Evolutionary conservation across 352 stramenopile genomes (phyloP), one percentile per base, ranked within the genome.

Genomic region (Elongisporangium undulatum): DNA sequence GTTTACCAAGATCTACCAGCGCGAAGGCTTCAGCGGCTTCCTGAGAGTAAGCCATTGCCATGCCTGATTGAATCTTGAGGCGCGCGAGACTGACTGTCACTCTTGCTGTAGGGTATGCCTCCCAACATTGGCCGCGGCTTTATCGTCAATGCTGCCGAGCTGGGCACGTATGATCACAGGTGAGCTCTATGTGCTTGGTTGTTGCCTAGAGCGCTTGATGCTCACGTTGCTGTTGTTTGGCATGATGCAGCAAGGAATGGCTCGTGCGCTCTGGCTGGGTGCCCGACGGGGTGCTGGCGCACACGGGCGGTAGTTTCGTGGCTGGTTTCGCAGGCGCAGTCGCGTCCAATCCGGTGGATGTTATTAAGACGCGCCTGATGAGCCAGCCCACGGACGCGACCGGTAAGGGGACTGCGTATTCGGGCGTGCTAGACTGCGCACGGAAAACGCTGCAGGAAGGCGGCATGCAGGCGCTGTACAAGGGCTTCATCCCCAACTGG

Each of bases 81-180:
- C 26, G 22, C 13, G 12, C 50, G 17, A 20, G 12, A 23, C 17
- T 58, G 20, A 13, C 26, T 29, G 15, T 34, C 10, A 29, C 5
- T 34, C 3, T 23, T 12, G 16, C 2, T 53, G 8, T 22, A 81
- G 70, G 87, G 87, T n/a, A 89, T 96, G 75, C 72, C 71, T 8
- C 87, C 87, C 1, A 96, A 94, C 61, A 90, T 96, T 50, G 79
- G 93, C 65, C 83, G 87, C 17, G 82, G 81, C 12, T 96, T 96
- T 58, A 81, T 94, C 53, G 87, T 94, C 26, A 96, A 96, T 57
- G 87, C 85, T 19, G 80, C 84, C 12, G 87, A 96, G 64, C 70
- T 96, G 34, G 82, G 80, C 64, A 94, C 83, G 52, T 96, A 96
- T 61, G 87, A 96, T 57, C 82, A 96, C 71, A 75, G 61, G 65